Base-by-base conservation (phyloP, 148 eudicot species). In the Camellia japonica region DNA sequence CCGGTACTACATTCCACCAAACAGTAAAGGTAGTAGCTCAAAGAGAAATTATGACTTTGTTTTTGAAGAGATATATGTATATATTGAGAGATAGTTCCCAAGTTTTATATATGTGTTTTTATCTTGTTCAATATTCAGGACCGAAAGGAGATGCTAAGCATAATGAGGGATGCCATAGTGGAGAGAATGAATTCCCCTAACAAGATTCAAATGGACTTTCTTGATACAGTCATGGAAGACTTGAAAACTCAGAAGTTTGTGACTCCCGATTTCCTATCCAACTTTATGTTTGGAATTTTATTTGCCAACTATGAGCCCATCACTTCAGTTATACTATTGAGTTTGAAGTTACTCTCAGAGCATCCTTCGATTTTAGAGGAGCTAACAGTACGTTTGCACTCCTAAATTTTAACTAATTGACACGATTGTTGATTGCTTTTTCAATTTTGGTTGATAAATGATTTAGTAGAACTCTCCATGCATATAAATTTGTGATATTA, bases 291-390 rank as follows among this genome's bases (percentile, higher is more conserved):
- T 16, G 90, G 88, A 9, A 83, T 84, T 58, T 82, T 88, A 71
- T 88, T 85, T 77, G 90, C 88, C 6, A 88, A 85, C 77, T 85
- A 83, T 7, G 88, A 88, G 62, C 80, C 90, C n/a, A 83, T 85
- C 61, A 77, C 86, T 19, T 84, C 82, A 54, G 80, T 84, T 13
- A 58, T 88, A 41, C 67, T 83, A 18, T 77, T 86, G 12, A 78
- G 38, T 30, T 30, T 30, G 38, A 30, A 30, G 38, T 30, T 30
- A 30, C 38, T 30, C 38, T 30, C 38, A 30, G 38, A 30, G 38
- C 38, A 30, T 30, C 38, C 38, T 30, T 30, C 38, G 38, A 30
- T 30, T 30, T 82, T 88, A 30, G 81, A 84, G 55, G 87, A 88
- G 78, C 51, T 88, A n/a, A 84, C 49, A 79, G 90, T 88, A 62